Evolutionary conservation across 306 rosid species (phyloP), one percentile per base, ranked within the genome.

Genomic region (Nissolia schottii): DNA sequence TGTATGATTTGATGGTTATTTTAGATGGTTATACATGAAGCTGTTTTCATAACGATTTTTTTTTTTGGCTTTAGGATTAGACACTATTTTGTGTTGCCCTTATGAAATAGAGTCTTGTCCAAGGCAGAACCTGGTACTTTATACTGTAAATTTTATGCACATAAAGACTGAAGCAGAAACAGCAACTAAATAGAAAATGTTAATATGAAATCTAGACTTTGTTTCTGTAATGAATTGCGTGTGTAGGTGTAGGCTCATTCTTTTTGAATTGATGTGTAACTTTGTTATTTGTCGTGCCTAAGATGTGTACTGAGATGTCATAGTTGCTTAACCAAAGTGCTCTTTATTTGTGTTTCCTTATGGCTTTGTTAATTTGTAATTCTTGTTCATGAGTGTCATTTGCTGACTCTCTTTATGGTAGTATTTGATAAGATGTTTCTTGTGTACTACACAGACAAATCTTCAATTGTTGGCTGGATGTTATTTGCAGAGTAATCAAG

Each of bases 381-480:
- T 53, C 31, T 49, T 81, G 77, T 77, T 71, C 58, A 56, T 50
- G 18, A n/a, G 48, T 19, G 40, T 70, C 18, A 55, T 25, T 25
- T 64, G n/a, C n/a, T n/a, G n/a, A 32, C 54, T 37, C 65, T 68
- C 32, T 60, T 40, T 24, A 2, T 29, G 63, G 50, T 41, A 50
- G 64, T 24, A 61, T 62, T 77, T 19, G 27, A 37, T 57, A 14
- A 43, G n/a, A 46, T 67, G 75, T 63, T 50, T 66, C 66, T 61
- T 70, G 18, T 57, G 56, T 63, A 50, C 86, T 76, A 43, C 55
- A 41, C 99, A 95, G 96, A 72, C 77, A 66, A 95, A 95, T 88
- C 79, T 87, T 79, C 99, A 95, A 40, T 84, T 95, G 73, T 78
- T 95, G 75, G 97, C 99, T 66, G 84, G 86, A 75, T 89, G 97